Conservation (phyloP, 129 eudicot species). For the Flaveria trinervia region DNA sequence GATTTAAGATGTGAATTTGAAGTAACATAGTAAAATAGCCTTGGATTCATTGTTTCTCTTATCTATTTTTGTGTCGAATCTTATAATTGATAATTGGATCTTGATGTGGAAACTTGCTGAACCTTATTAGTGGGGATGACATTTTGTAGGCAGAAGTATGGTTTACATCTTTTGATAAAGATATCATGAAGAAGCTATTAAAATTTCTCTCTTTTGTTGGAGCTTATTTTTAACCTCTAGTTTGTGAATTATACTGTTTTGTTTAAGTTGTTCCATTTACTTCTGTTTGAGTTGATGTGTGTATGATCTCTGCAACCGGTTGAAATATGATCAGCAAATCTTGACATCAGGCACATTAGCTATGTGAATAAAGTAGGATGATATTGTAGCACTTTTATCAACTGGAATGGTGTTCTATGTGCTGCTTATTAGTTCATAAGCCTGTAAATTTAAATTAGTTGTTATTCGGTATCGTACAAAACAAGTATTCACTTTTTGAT, state of each 20-base stretch:
- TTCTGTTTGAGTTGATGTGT: not conserved
- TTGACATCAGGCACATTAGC: not conserved
- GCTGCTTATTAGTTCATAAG: not conserved
- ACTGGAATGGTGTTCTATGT: not conserved
- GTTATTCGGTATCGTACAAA: not conserved
- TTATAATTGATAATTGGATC: too few relatives aligned
- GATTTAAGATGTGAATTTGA: too few relatives aligned
- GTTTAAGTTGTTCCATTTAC: not conserved
- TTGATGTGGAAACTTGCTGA: not conserved
- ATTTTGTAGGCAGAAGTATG: too few relatives aligned
- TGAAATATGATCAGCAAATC: not conserved
- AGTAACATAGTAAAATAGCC: too few relatives aligned
- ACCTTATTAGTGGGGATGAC: not conserved
- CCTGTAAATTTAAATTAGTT: not conserved
- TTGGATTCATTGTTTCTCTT: too few relatives aligned
- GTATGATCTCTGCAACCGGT: not conserved
- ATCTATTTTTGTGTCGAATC: too few relatives aligned
- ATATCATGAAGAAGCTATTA: not conserved
- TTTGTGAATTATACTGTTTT: slow-evolving; percentile 2
- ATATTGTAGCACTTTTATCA: not conserved
- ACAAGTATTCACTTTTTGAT: not conserved
- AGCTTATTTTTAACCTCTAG: not conserved
- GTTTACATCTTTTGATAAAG: not conserved
- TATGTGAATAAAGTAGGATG: not conserved
- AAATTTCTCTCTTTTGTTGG: not conserved